phyloP scores from a whole-genome alignment of 2,329 filamentous ascomycete species.

The Orbilia quercus region DNA sequence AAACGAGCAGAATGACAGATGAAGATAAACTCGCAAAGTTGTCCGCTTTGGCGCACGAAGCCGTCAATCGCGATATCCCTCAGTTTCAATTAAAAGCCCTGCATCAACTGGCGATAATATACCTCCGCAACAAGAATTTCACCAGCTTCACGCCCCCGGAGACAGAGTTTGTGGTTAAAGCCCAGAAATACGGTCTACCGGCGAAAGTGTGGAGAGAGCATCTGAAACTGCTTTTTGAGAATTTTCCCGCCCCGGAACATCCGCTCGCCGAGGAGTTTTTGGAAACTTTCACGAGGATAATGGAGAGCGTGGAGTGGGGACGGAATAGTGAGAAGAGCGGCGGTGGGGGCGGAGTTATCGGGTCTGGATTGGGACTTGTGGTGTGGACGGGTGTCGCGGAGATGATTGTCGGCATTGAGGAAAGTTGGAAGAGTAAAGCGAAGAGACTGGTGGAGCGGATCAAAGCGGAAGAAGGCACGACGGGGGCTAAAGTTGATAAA shows the following conservation, averaged over 20 bases:
- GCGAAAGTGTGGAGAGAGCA: constrained; percentile 43
- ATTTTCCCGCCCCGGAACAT: constrained; percentile 52
- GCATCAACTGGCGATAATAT: constrained; percentile 40
- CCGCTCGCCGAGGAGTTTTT: constrained; percentile 50
- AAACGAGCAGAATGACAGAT: constrained; percentile 29
- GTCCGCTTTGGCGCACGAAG: constrained; percentile 49
- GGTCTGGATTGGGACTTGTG: constrained; percentile 34
- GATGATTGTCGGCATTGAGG: constrained; percentile 54
- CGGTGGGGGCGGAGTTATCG: constrained; percentile 44
- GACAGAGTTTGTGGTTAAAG: constrained; percentile 54
- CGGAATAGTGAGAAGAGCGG: constrained; percentile 29
- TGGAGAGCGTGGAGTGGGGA: constrained; percentile 50
- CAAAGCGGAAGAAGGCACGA: constrained; percentile 43
- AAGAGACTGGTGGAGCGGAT: constrained; percentile 48
- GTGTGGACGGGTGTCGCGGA: constrained; percentile 53
- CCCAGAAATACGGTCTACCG: constrained; percentile 43
- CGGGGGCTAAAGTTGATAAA: constrained; percentile 33
- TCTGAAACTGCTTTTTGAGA: constrained; percentile 47
- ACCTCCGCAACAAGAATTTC: constrained; percentile 38
- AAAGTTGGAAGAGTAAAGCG: constrained; percentile 49
- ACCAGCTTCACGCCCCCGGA: constrained; percentile 32
- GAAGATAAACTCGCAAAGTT: constrained; percentile 46
- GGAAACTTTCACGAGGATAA: constrained; percentile 45
- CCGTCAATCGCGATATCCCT: constrained; percentile 49
- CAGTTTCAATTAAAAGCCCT: constrained; percentile 41